Percentiles rank a stretch among this genome's conserved stretches.
Conservation (phyloP, 2,329 filamentous ascomycete species). For the Colletotrichum eleusines region DNA sequence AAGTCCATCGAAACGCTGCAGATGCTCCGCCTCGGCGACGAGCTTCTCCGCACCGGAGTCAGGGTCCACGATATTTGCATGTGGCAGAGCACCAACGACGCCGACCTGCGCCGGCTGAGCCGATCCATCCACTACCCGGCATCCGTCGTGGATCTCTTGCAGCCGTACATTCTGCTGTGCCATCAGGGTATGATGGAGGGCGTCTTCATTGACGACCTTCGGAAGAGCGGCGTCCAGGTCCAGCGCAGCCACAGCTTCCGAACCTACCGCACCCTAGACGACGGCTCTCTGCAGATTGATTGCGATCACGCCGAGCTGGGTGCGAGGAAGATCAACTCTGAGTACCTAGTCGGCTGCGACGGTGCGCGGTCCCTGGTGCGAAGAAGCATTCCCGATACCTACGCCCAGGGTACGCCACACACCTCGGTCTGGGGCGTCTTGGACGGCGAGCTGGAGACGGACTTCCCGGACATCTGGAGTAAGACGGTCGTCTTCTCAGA, state of each 20-base stretch:
- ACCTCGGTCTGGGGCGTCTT: slow-evolving; percentile 67
- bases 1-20: slow-evolving; percentile 34
- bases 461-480: slow-evolving; percentile 72
- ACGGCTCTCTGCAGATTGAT: slow-evolving; percentile 17
- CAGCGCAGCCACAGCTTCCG: slow-evolving; percentile 48
- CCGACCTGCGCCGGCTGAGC: slow-evolving; percentile 46
- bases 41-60: slow-evolving; percentile 27
- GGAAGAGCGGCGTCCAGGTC: slow-evolving; percentile 62
- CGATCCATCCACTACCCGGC: slow-evolving; percentile 41
- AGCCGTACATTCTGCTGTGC: slow-evolving; percentile 51
- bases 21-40: slow-evolving; percentile 30
- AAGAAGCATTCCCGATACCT: slow-evolving; percentile 57
- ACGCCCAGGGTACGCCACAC: slow-evolving; percentile 54
- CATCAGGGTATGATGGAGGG: slow-evolving; percentile 73
- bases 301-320: neutral
- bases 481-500: slow-evolving; percentile 68
- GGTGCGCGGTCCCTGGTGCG: slow-evolving; percentile 68
- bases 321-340: slow-evolving; percentile 51
- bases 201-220: slow-evolving; percentile 66
- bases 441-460: slow-evolving; percentile 68
- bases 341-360: slow-evolving; percentile 69
- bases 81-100: slow-evolving; percentile 22
- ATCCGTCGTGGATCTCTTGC: slow-evolving; percentile 49
- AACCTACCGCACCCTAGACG: neutral
- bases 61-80: slow-evolving; percentile 49